A percentile compares a stretch with the other conserved stretches of the same genome.
These are phyloP conservation scores for Zhuliangozyma blackwelliae DNA, from an alignment of 1,139 yeast species.

Conservation along the genomic window DNA sequence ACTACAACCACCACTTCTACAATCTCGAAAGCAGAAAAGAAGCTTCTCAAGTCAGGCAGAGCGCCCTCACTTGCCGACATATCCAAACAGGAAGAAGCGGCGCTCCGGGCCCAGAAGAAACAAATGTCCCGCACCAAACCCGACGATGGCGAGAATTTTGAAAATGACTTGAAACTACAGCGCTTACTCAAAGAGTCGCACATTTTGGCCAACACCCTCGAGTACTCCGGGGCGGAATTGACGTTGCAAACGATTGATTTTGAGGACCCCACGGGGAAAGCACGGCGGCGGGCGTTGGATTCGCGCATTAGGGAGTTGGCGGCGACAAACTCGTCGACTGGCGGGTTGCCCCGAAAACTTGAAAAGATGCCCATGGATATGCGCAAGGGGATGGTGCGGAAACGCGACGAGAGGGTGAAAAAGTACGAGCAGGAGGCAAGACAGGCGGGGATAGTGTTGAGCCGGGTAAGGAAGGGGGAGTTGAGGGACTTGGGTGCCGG, in stretches of 20 bases:
- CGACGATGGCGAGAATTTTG: constrained; percentile 51
- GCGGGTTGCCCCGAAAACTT: constrained; percentile 40
- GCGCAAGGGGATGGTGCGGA: constrained; percentile 75
- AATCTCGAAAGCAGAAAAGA: constrained; percentile 26
- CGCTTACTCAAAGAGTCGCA: constrained; percentile 82
- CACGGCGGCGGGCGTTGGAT: constrained; percentile 69
- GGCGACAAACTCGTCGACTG: constrained; percentile 41
- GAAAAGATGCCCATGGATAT: constrained; percentile 87
- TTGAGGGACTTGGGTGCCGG: constrained; percentile 55
- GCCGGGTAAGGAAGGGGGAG: constrained; percentile 61
- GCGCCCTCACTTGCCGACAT: constrained; percentile 39
- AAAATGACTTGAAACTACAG: constrained; percentile 81
- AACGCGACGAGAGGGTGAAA: constrained; percentile 47
- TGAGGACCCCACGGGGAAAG: constrained; percentile 75
- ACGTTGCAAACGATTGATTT: constrained; percentile 63
- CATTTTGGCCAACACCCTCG: constrained; percentile 56
- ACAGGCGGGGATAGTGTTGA: constrained; percentile 82
- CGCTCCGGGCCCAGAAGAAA: constrained; percentile 11
- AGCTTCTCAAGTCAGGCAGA: constrained; percentile 34
- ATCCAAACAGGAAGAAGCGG: constrained; percentile 19
- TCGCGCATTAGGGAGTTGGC: constrained; percentile 59
- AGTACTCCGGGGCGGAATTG: constrained; percentile 72
- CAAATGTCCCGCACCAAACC: constrained; percentile 11
- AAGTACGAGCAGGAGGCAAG: constrained; percentile 72
- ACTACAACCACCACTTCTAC: constrained; percentile 11